Percentiles rank a stretch among this genome's conserved stretches.
These are phyloP conservation scores for Candida ortonii DNA, from an alignment of 805 yeast genomes.

Conservation along the genomic window DNA sequence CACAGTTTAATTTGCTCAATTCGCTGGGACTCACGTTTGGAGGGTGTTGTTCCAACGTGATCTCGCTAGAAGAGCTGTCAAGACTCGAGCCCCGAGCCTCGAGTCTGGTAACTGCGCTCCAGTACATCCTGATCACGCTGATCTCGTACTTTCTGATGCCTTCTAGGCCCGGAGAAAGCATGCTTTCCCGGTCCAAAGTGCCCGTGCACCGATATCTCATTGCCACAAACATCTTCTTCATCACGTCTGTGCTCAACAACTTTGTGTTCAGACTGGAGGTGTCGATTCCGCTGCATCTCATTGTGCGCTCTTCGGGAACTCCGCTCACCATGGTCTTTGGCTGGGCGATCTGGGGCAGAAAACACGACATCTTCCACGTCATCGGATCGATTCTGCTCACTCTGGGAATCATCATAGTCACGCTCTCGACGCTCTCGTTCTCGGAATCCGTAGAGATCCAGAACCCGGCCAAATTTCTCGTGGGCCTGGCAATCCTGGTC, in stretches of 20 bases:
- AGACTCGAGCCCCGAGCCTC: conserved; percentile 38
- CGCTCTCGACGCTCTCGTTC: conserved; percentile 20
- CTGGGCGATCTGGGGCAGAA: conserved; percentile 40
- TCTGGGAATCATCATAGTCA: conserved; percentile 49
- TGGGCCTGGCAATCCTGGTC: conserved; percentile 42
- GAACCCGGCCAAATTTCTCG: conserved; percentile 3
- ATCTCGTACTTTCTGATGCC: conserved; percentile 40
- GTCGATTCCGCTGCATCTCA: conserved; percentile 65
- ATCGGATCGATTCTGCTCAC: conserved; percentile 50
- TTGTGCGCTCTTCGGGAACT: conserved; percentile 63
- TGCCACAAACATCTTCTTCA: conserved; percentile 49
- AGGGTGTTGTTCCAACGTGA: conserved; percentile 73
- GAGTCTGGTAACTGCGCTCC: conserved; percentile 53
- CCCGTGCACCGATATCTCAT: conserved; percentile 45
- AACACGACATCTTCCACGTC: conserved; percentile 45
- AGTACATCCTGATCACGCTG: conserved; percentile 52
- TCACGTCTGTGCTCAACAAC: conserved; percentile 54
- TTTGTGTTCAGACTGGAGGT: conserved; percentile 54
- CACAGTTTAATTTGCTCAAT: conserved; percentile 2
- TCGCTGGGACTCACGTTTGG: conserved; percentile 47
- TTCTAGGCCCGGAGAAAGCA: too few species aligned
- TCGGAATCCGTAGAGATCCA: background rate
- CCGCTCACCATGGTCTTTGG: conserved; percentile 62
- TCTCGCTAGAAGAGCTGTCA: conserved; percentile 56
- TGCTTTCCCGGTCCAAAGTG: conserved; percentile 30